Percentiles rank a stretch among this genome's conserved stretches.
Evolutionary conservation across 73 alveolate genomes (phyloP).

Genomic region (Urostyla sp.): DNA sequence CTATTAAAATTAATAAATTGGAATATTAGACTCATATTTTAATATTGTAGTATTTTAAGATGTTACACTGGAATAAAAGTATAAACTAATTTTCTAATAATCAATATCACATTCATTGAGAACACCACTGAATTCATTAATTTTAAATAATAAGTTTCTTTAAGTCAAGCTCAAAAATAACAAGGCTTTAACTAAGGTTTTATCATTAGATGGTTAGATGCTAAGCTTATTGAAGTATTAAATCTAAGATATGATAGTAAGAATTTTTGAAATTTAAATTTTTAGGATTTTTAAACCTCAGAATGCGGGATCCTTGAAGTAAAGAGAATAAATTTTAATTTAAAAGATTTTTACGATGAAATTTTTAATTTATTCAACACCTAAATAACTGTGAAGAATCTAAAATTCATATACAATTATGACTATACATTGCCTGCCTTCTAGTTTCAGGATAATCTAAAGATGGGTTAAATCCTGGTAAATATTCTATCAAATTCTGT

Average conservation of each 20-base stretch:
- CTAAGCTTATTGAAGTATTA: conserved; percentile 1
- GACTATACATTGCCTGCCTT: neutral
- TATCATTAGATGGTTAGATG: conserved; percentile 6
- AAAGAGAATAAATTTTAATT: neutral
- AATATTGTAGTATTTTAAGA: no score
- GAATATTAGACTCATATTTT: no score
- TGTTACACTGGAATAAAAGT: conserved; percentile 28
- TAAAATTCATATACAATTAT: neutral
- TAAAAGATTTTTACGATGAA: neutral
- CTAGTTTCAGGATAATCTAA: neutral
- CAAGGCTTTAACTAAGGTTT: neutral
- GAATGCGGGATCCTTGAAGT: conserved; percentile 24
- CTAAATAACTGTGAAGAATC: neutral
- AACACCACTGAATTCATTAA: conserved; percentile 32
- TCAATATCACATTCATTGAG: conserved; percentile 37
- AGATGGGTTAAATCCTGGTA: conserved; percentile 38
- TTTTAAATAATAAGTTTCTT: conserved; percentile 1
- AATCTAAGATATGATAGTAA: conserved; percentile 37
- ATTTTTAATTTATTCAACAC: conserved; percentile 1
- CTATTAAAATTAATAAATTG: no score
- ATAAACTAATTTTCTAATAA: conserved; percentile 7
- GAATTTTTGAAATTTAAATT: neutral
- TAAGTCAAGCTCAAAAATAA: neutral
- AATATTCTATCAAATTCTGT: conserved; percentile 50
- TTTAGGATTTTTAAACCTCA: conserved; percentile 32